Base-by-base conservation (phyloP, 2,329 filamentous ascomycete species). In the Cordyceps militaris region DNA sequence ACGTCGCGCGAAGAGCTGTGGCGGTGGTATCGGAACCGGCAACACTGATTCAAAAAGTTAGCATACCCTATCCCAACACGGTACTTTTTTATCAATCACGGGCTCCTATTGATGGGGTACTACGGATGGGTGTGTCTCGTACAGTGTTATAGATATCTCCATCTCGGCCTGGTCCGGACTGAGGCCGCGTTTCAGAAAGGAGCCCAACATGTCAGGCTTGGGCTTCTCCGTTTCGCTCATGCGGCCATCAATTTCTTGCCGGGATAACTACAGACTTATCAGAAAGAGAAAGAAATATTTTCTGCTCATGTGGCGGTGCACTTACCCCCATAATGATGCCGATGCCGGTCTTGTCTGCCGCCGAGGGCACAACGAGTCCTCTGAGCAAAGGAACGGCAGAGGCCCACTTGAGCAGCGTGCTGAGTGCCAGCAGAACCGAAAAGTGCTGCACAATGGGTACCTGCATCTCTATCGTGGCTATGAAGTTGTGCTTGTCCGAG, bases 61-160 rank as follows among this genome's bases (percentile, higher is more conserved):
- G 36, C 9, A 47, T 19, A 47, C 16, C 23, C 9, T 3, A 9
- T 32, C 11, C 13, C 2, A 14, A 32, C 16, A 32, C n/a, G 3
- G 19, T 1, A 48, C 7, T 4, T 40, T 0, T 10, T 21, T 5
- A n/a, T n/a, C n/a, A n/a, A n/a, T n/a, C n/a, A n/a, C n/a, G n/a
- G n/a, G n/a, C n/a, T n/a, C n/a, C n/a, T n/a, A 21, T n/a, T 21
- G 14, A 13, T 23, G 4, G 5, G 10, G 11, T 3, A n/a, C 16
- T 16, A 43, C 9, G 16, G 4, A 21, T 5, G 14, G 16, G 48
- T 19, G 11, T 40, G 48, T 13, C 14, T 26, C 11, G 19, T 44
- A 54, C 51, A 54, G 51, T 34, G 51, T 44, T 10, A 54, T 54
- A 28, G 28, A 34, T 19, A 44, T 54, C 34, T 54, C 51, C 51